phyloP scores from a whole-genome alignment of 2,329 filamentous ascomycete species.

The Venturiaceae sp. region DNA sequence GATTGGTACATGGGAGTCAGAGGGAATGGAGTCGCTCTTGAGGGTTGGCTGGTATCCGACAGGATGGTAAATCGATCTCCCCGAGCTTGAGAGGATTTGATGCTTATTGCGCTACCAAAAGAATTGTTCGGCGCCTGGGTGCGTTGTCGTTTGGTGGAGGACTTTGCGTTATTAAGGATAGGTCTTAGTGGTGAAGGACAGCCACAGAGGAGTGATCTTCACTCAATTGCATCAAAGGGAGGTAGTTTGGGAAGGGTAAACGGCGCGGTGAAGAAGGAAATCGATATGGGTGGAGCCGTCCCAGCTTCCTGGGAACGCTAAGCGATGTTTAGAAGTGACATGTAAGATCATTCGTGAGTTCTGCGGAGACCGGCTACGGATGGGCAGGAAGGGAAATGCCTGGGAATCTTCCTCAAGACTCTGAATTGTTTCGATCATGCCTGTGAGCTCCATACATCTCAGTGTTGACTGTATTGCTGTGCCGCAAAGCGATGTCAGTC shows the following conservation, averaged over 20 bases:
- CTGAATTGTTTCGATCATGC: no score
- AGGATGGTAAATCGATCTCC: background rate
- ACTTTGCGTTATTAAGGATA: background rate
- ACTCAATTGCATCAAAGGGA: background rate
- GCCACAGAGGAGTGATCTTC: background rate
- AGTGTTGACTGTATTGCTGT: no score
- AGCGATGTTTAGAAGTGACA: background rate
- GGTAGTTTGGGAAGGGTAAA: background rate
- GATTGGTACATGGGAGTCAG: background rate
- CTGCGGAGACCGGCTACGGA: background rate
- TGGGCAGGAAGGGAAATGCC: no score
- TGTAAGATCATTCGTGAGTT: background rate
- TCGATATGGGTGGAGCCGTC: background rate
- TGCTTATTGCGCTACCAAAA: background rate
- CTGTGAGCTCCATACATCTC: no score
- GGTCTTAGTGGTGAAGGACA: background rate
- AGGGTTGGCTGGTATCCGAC: background rate
- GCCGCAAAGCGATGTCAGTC: no score
- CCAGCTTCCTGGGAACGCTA: background rate
- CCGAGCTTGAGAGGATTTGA: background rate
- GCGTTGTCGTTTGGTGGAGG: background rate
- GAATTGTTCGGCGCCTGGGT: background rate
- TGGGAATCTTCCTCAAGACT: no score
- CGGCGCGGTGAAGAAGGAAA: background rate
- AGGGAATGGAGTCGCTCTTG: background rate